phyloP scores from a whole-genome alignment of 116 monocot species.

The Papilionanthe hybrid region DNA sequence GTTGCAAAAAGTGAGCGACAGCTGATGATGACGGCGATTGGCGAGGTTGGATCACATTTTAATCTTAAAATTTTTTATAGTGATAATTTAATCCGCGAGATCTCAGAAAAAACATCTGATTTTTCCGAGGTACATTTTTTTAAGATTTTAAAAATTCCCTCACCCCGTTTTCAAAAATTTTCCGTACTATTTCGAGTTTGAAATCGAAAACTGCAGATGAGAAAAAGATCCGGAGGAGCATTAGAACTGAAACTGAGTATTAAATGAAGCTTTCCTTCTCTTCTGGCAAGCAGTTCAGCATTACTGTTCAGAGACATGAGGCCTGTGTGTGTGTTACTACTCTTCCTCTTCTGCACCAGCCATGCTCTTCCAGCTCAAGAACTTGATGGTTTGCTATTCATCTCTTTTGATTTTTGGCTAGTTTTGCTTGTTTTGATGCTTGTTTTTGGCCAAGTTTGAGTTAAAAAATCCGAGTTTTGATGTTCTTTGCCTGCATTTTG shows the following conservation, averaged over 20 bases:
- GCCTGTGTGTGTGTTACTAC: neutral
- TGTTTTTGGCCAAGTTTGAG: neutral
- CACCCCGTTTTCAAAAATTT: no score
- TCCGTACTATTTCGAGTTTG: neutral
- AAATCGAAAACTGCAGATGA: neutral
- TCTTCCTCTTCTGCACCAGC: constrained; percentile 6
- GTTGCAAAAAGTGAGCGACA: no score
- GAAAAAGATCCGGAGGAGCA: constrained; percentile 5
- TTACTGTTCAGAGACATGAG: neutral
- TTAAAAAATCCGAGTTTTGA: neutral
- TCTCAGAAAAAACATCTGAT: no score
- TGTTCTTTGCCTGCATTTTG: neutral
- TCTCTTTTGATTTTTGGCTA: neutral
- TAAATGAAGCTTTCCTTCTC: neutral
- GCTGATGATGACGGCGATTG: no score
- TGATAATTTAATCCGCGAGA: no score
- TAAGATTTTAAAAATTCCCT: neutral
- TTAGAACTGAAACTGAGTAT: neutral
- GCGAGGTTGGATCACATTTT: no score
- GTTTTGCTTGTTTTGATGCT: neutral
- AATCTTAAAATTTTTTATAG: no score
- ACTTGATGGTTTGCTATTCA: neutral
- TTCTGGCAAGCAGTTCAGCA: neutral
- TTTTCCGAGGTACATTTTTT: no score
- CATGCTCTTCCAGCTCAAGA: neutral